Evolutionary conservation across 2,329 filamentous ascomycete species (phyloP).

Genomic region (Triangularia setosa): DNA sequence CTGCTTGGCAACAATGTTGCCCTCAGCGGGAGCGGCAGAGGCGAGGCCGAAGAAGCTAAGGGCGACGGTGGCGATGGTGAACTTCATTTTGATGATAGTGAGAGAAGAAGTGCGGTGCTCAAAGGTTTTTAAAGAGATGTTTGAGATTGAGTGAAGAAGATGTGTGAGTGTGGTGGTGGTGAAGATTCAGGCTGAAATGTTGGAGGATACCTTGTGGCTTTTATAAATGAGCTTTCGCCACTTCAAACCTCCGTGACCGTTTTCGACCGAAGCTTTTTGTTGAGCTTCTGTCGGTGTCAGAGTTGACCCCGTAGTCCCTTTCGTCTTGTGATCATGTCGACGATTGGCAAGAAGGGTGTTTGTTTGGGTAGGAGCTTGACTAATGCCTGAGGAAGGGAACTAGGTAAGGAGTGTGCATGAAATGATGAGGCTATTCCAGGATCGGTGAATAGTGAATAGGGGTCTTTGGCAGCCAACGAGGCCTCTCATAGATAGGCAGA

Average conservation of each 20-base stretch:
- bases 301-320: not conserved
- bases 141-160: not conserved
- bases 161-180: not conserved
- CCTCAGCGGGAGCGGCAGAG: not conserved
- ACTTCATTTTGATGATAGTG: not conserved
- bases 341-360: not conserved
- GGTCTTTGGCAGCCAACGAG: not conserved
- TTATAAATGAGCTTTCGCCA: not conserved
- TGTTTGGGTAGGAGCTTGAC: not conserved
- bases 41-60: not conserved
- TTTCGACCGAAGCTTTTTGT: not conserved
- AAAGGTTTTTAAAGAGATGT: not conserved
- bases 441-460: not conserved
- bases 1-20: not conserved
- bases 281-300: not conserved
- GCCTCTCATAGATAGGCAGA: not conserved
- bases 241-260: not conserved
- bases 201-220: not conserved
- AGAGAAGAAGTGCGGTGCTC: not conserved
- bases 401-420: not conserved
- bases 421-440: not conserved
- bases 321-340: not conserved
- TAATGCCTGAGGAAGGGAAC: not conserved
- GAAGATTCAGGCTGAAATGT: not conserved
- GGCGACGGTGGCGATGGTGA: not conserved